Conservation (phyloP, 73 alveolate genomes). For the Paramecium caudatum region DNA sequence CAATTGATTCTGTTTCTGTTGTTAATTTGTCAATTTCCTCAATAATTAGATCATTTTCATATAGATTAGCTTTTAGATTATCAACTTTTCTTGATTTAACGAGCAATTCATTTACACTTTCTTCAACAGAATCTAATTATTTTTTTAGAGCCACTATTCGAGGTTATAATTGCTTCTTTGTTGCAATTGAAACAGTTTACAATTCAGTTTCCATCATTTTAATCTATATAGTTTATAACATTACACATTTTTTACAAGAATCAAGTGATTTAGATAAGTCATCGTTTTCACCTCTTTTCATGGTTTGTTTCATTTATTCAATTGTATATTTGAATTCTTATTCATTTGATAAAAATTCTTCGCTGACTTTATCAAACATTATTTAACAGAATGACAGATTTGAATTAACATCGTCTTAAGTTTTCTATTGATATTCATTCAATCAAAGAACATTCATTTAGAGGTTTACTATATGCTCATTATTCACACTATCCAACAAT, state of each 20-base stretch:
- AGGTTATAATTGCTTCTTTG: not conserved
- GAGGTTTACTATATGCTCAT: slow-evolving; percentile 66
- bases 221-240: not conserved
- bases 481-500: slow-evolving; percentile 25
- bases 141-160: not conserved
- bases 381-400: slow-evolving; percentile 37
- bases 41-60: slow-evolving; percentile 8
- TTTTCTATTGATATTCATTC: slow-evolving; percentile 61
- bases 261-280: not conserved
- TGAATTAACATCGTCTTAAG: slow-evolving; percentile 11
- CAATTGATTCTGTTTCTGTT: slow-evolving; percentile 21
- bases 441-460: slow-evolving; percentile 72
- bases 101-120: not conserved
- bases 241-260: slow-evolving; percentile 19
- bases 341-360: not conserved
- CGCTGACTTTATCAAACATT: not conserved
- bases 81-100: not conserved
- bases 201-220: slow-evolving; percentile 48
- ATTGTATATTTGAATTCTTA: not conserved
- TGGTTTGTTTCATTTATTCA: not conserved
- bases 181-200: not conserved
- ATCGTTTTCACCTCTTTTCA: slow-evolving; percentile 16
- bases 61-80: slow-evolving; percentile 1
- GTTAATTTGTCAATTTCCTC: slow-evolving; percentile 39
- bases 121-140: not conserved